Evolutionary conservation across 768 basidiomycete genomes (phyloP).

Genomic region (Porphyrellus cyaneotinctus): DNA sequence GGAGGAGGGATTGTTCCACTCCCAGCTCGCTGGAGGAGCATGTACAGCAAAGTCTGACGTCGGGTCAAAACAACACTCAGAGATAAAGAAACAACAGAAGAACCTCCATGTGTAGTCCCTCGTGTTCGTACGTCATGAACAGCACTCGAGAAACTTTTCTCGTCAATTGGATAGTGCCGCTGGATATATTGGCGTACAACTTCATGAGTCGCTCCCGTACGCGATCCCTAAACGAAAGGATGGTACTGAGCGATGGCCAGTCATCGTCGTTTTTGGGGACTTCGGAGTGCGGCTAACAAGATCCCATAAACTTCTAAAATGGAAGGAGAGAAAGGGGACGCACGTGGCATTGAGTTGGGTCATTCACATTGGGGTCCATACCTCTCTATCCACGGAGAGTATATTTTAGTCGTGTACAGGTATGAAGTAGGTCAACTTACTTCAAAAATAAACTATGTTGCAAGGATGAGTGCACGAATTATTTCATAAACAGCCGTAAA

Average conservation of each 20-base stretch:
- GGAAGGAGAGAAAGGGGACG: constrained; percentile 19
- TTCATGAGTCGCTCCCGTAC: constrained; percentile 69
- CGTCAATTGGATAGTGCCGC: constrained; percentile 46
- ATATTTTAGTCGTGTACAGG: constrained; percentile 2
- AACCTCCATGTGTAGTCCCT: constrained; percentile 81
- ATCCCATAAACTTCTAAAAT: neutral
- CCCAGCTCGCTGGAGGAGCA: constrained; percentile 82
- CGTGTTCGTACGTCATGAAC: constrained; percentile 91
- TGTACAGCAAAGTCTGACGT: constrained; percentile 79
- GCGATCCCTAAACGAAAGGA: constrained; percentile 73
- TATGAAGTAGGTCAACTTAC: constrained; percentile 33
- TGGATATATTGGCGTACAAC: constrained; percentile 69
- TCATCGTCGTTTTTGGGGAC: constrained; percentile 78
- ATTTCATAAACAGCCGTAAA: neutral
- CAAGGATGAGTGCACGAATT: constrained; percentile 2
- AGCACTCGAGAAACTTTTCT: constrained; percentile 73
- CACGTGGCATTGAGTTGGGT: constrained; percentile 83
- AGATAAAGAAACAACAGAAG: neutral
- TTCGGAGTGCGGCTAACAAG: constrained; percentile 72
- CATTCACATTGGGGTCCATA: constrained; percentile 93
- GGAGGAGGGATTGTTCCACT: constrained; percentile 75
- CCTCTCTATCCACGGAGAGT: constrained; percentile 58
- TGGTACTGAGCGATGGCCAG: constrained; percentile 74
- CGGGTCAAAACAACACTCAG: constrained; percentile 2
- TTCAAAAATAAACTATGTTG: constrained; percentile 66